Conservation (phyloP, 1,139 yeast genomes). For the Candida gigantensis region DNA sequence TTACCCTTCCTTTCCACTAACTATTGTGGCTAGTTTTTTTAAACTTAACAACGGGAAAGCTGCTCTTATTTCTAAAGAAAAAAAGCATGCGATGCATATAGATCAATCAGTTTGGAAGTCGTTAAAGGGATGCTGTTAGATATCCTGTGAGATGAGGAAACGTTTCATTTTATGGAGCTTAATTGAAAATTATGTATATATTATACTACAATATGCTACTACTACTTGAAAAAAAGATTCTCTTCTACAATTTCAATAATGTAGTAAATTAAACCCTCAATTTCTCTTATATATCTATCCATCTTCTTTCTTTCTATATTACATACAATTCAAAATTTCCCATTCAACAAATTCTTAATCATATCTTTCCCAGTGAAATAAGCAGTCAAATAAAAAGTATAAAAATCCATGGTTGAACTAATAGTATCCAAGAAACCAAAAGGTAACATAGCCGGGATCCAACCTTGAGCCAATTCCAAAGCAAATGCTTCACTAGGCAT, state of each 20-base stretch:
- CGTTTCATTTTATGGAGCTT: no score
- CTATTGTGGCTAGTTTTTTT: no score
- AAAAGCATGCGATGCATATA: no score
- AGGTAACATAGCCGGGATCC: slow-evolving; percentile 98
- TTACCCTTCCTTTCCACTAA: no score
- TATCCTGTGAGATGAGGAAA: no score
- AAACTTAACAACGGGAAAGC: no score
- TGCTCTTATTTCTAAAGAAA: no score
- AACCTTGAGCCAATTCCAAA: slow-evolving; percentile 95
- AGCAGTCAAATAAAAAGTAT: slow-evolving; percentile 67
- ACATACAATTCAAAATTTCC: slow-evolving; percentile 54
- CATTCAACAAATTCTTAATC: slow-evolving; percentile 62
- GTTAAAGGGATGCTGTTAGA: no score
- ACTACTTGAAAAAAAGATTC: neutral
- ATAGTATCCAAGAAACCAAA: slow-evolving; percentile 85
- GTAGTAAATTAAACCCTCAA: neutral
- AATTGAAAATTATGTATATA: no score
- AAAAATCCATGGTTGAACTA: slow-evolving; percentile 77
- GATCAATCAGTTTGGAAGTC: no score
- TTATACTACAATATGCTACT: no score
- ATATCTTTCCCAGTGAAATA: slow-evolving; percentile 78
- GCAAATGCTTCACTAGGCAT: slow-evolving; percentile 87
- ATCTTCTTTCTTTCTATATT: slow-evolving; percentile 1
- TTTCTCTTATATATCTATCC: neutral
- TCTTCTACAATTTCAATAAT: neutral